Base-by-base conservation (phyloP, 2,329 filamentous ascomycete species). In the Drechmeria coniospora region DNA sequence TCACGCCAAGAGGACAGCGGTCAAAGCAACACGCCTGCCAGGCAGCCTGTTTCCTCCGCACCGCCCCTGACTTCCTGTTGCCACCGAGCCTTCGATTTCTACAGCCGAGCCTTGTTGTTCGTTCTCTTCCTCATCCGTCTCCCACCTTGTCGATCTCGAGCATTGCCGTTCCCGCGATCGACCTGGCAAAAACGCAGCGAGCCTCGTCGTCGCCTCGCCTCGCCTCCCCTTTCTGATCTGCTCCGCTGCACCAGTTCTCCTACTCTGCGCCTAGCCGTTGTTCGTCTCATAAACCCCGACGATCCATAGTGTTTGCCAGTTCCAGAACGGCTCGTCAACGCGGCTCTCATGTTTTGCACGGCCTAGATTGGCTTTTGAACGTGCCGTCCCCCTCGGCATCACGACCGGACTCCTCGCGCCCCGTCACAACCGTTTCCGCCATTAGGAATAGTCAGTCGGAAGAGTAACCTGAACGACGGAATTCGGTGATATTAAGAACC, bases 401-500 rank as follows among this genome's bases (percentile, higher is more conserved):
- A 21, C 10, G 9, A 5, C 20, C 10, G 20, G n/a, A n/a, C n/a
- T n/a, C n/a, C n/a, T n/a, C n/a, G n/a, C n/a, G n/a, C n/a, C n/a
- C n/a, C n/a, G n/a, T n/a, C n/a, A n/a, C n/a, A n/a, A n/a, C n/a
- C n/a, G n/a, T n/a, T n/a, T n/a, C n/a, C n/a, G n/a, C n/a, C n/a
- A n/a, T n/a, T n/a, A n/a, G n/a, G n/a, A n/a, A n/a, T n/a, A n/a
- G n/a, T n/a, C n/a, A 42, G 37, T 21, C 20, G 5, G 9, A 11
- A 36, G 29, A 30, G 37, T 42, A 46, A 20, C 49, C 55, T 55
- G n/a, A n/a, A n/a, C n/a, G n/a, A n/a, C n/a, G n/a, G n/a, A n/a
- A n/a, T n/a, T 51, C 53, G 58, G 61, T 63, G 53, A 58, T 38
- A 62, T 59, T 56, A 57, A 59, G 48, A 49, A 44, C 46, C 43